Evolutionary conservation across 2,329 filamentous ascomycete genomes (phyloP), one percentile per base, ranked within the genome.

Genomic region (Venturia carpophila): DNA sequence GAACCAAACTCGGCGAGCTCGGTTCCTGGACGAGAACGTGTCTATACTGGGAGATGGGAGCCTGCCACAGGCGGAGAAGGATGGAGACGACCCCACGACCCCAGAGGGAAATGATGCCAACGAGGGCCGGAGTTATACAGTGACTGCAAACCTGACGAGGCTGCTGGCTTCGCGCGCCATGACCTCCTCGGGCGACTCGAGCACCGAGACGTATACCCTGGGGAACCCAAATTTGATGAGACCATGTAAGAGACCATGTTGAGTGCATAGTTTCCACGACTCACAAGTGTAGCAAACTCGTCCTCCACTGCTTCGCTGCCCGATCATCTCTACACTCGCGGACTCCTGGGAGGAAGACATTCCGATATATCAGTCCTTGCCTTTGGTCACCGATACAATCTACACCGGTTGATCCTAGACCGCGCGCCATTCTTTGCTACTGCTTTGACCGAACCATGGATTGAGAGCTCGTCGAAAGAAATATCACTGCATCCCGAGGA

Each of bases 351-450:
- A 66, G 82, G 82, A 15, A 75, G 77, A 5, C 81, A 84, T 67
- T 83, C 80, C 0, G 82, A 84, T 68, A 83, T 84, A 62, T 79
- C 79, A 27, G 72, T 84, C 62, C 73, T 79, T 65, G 82, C 82
- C 0, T 84, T 84, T 69, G 79, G 78, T 11, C 78, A 79, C 55
- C 73, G 74, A 60, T 84, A 84, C 71, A 76, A 76, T 66, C 75
- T 84, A 7, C 82, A 84, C 69, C 80, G 82, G 21, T 73, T 84
- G 10, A 77, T 84, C 24, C 79, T 84, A 24, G 82, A 84, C 69
- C 79, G 80, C 63, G 80, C 82, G 5, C 81, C 82, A 0, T 84
- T 83, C 76, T 84, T 84, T 71, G 76, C 78, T 1, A 79, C 78
- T 17, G 81, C 81, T 17, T 74, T 84, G 30, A 83, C 80, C 0